phyloP scores from a whole-genome alignment of 2,329 filamentous ascomycete species.

The Colletotrichum endophyticum region DNA sequence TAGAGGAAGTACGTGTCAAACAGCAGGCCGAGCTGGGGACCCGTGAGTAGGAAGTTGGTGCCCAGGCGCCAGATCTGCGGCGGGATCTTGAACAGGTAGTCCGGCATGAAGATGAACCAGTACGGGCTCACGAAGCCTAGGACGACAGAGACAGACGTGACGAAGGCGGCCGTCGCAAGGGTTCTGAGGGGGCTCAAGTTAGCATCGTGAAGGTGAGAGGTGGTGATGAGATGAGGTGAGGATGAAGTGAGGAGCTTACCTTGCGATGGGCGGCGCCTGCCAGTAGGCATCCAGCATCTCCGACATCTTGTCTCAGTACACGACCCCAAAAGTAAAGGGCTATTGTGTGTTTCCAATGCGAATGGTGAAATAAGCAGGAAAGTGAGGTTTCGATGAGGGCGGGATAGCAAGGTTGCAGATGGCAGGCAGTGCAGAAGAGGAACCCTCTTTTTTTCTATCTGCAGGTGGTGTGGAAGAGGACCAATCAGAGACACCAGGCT shows the following conservation, averaged over 20 bases:
- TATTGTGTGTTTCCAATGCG: not conserved
- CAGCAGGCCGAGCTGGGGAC: slow-evolving; percentile 54
- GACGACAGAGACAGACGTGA: slow-evolving; percentile 65
- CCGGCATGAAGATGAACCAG: slow-evolving; percentile 57
- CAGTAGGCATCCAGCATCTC: slow-evolving; percentile 37
- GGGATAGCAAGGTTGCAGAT: slow-evolving; percentile 11
- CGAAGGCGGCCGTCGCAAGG: slow-evolving; percentile 65
- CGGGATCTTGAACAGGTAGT: slow-evolving; percentile 55
- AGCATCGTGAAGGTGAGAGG: not conserved
- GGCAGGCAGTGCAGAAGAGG: not conserved
- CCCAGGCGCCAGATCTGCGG: slow-evolving; percentile 49
- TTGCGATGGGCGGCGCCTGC: slow-evolving; percentile 45
- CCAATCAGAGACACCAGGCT: slow-evolving; percentile 21
- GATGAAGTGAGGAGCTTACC: slow-evolving; percentile 34
- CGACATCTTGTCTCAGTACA: slow-evolving; percentile 15
- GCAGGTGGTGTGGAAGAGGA: slow-evolving; percentile 9
- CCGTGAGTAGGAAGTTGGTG: slow-evolving; percentile 47
- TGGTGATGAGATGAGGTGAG: not conserved
- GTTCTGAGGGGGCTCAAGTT: slow-evolving; percentile 55
- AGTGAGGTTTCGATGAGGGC: slow-evolving; percentile 3
- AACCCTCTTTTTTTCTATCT: not conserved
- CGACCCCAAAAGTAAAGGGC: not conserved
- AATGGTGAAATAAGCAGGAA: not conserved
- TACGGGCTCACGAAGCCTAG: slow-evolving; percentile 54
- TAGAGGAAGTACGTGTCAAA: slow-evolving; percentile 80